phyloP scores from a whole-genome alignment of 352 stramenopile genomes.

The Pythium phragmiticola region DNA sequence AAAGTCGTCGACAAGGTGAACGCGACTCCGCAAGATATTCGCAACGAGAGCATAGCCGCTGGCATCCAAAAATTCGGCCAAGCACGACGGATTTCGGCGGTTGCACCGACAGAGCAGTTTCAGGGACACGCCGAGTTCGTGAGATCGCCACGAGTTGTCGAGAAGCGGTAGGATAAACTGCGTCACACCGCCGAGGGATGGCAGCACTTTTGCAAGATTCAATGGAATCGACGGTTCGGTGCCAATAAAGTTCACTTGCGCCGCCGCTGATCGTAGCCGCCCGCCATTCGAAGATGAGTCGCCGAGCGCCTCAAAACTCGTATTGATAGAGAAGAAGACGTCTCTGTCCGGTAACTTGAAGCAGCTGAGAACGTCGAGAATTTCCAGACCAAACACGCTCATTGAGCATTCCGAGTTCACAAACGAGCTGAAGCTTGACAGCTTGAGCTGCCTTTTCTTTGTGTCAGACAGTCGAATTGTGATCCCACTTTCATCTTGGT shows the following conservation, averaged over 20 bases:
- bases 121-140: conserved; percentile 49
- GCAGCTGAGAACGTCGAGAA: conserved; percentile 48
- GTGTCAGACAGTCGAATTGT: conserved; percentile 12
- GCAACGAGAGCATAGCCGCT: conserved; percentile 58
- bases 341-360: conserved; percentile 62
- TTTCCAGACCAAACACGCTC: conserved; percentile 58
- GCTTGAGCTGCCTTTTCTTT: conserved; percentile 37
- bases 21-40: conserved; percentile 38
- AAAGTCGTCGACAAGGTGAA: conserved; percentile 47
- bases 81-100: conserved; percentile 51
- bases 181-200: conserved; percentile 55
- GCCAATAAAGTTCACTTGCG: conserved; percentile 56
- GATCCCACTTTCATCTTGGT: conserved; percentile 17
- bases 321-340: conserved; percentile 66
- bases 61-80: conserved; percentile 62
- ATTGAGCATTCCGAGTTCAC: conserved; percentile 60
- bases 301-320: conserved; percentile 32
- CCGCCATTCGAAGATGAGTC: conserved; percentile 16
- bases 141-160: conserved; percentile 43
- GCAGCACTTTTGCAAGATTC: conserved; percentile 56
- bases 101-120: conserved; percentile 47
- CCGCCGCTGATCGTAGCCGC: background rate
- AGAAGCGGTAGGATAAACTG: conserved; percentile 65
- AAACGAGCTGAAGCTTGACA: conserved; percentile 49
- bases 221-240: conserved; percentile 43